A percentile compares a stretch with the other conserved stretches of the same genome.
phyloP scores from a whole-genome alignment of 2,329 filamentous ascomycete species.

The Penicillium sp. region DNA sequence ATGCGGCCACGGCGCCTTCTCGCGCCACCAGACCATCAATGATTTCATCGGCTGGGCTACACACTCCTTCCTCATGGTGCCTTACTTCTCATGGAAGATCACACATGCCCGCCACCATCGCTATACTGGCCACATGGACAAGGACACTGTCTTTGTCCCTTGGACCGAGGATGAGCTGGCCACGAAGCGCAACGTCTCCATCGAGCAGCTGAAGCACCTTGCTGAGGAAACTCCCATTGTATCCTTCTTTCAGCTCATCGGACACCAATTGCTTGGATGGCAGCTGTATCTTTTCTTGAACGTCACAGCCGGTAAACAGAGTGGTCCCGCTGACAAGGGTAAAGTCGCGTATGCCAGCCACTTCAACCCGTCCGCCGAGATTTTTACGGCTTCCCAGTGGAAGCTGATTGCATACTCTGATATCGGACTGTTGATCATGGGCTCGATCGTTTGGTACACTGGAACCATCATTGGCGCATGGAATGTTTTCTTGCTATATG shows the following conservation, averaged over 20 bases:
- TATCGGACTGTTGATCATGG: constrained; percentile 55
- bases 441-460: constrained; percentile 51
- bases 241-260: constrained; percentile 52
- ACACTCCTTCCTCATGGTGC: constrained; percentile 64
- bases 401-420: constrained; percentile 58
- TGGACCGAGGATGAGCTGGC: constrained; percentile 38
- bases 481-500: constrained; percentile 58
- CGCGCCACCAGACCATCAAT: constrained; percentile 55
- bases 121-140: constrained; percentile 64
- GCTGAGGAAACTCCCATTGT: constrained; percentile 60
- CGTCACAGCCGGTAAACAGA: constrained; percentile 49
- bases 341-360: constrained; percentile 44
- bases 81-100: constrained; percentile 71
- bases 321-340: constrained; percentile 36
- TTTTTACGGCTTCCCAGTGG: constrained; percentile 58
- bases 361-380: constrained; percentile 59
- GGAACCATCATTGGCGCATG: constrained; percentile 54
- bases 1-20: constrained; percentile 67
- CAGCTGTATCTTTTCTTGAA: constrained; percentile 62
- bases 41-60: constrained; percentile 60
- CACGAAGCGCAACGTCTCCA: constrained; percentile 44
- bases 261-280: constrained; percentile 64
- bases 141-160: constrained; percentile 64
- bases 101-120: constrained; percentile 67
- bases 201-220: constrained; percentile 50